Evolutionary conservation across 805 yeast species (phyloP), one percentile per base, ranked within the genome.

Genomic region (Ogataea wickerhamii): DNA sequence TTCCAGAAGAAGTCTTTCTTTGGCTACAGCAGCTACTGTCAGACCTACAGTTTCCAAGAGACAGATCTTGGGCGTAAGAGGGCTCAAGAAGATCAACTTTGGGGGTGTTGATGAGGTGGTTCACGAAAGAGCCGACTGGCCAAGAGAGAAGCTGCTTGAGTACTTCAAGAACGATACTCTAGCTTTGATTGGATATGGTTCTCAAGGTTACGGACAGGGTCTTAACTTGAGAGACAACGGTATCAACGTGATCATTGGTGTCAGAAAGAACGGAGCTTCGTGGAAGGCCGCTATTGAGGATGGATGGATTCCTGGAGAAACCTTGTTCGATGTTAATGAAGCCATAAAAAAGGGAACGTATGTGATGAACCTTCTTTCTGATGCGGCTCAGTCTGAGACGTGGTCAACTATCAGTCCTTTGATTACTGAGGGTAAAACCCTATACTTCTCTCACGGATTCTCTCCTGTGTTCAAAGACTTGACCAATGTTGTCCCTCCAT

Each of bases 141-240:
- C 98, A 72, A 78, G 83, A 68, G 98, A 91, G 74, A 91, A 86
- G 77, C 77, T 93, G 62, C 78, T 82, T 50, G 89, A 87, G 62
- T 93, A 89, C 80, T 93, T 93, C 88, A 91, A 93, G 80, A 75
- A 89, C 71, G 98, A 93, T 69, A 93, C 98, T 47, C 75, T 93
- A 64, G 98, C 98, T 55, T 73, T 93, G 63, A 89, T 93, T 57
- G 98, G 98, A 72, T 93, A 93, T 82, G 98, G 98, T 66, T 91
- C 98, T 54, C 98, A 93, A 76, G 98, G 98, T 78, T 91, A 93
- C 79, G 98, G 98, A 67, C 98, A 93, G 78, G 98, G 97, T 73
- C 81, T 93, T 60, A 93, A 93, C 88, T 75, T 94, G 76, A 87
- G 98, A 76, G 98, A 93, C 79, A 91, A 93, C 63, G 98, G 98